These are phyloP conservation scores for Phytophthora agathidicida DNA, from an alignment of 352 stramenopile genomes.

Conservation along the genomic window DNA sequence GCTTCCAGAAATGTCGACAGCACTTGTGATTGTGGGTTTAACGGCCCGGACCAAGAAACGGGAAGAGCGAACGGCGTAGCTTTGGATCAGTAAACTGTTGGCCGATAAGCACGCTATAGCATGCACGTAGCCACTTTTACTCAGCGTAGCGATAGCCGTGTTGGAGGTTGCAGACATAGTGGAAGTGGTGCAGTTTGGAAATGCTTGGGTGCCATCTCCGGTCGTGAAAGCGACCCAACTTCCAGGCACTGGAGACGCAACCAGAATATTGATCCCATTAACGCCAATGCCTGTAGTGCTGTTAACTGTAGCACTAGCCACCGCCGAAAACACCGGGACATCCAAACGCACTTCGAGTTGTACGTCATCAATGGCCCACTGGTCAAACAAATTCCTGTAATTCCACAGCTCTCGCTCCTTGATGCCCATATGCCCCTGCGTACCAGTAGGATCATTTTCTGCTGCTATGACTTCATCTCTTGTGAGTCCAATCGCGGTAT, in stretches of 20 bases:
- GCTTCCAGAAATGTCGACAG: constrained; percentile 28
- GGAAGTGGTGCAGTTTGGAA: constrained; percentile 43
- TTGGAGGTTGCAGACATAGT: constrained; percentile 1
- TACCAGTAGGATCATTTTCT: constrained; percentile 53
- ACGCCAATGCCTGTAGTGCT: constrained; percentile 19
- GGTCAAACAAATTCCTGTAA: constrained; percentile 77
- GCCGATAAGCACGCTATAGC: constrained; percentile 52
- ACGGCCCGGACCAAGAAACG: constrained; percentile 50
- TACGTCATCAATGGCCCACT: constrained; percentile 75
- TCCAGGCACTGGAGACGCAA: constrained; percentile 47
- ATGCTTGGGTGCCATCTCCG: constrained; percentile 65
- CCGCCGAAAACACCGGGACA: constrained; percentile 37
- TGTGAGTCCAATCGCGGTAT: constrained; percentile 35
- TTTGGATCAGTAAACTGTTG: constrained; percentile 41
- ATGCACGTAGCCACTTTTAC: constrained; percentile 57
- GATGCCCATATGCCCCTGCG: constrained; percentile 37
- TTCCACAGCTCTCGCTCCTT: constrained; percentile 57
- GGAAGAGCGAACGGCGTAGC: constrained; percentile 51
- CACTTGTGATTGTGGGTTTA: constrained; percentile 37
- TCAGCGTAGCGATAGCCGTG: constrained; percentile 24
- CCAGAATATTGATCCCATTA: constrained; percentile 27
- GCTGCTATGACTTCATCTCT: constrained; percentile 26
- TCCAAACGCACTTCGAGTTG: constrained; percentile 59
- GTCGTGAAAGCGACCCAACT: constrained; percentile 53
- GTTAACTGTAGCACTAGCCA: constrained; percentile 7